phyloP scores from a whole-genome alignment of 768 basidiomycete species.

The Rhodotorula paludigena region DNA sequence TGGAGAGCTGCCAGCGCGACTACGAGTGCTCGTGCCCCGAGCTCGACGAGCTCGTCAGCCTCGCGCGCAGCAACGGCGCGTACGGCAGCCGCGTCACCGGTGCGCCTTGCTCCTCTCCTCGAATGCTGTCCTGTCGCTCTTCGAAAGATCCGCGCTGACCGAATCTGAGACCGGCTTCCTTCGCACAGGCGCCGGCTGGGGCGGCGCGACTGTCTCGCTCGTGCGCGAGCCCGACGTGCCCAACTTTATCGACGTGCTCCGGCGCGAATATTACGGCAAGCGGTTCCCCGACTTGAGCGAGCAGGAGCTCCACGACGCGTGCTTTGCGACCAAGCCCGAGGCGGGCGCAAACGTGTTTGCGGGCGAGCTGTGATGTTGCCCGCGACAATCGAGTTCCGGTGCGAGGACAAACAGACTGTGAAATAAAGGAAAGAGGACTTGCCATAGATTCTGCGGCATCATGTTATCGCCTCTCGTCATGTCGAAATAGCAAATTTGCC shows the following conservation, averaged over 20 bases:
- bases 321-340: conserved; percentile 79
- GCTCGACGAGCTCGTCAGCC: conserved; percentile 61
- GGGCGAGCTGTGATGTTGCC: too few species aligned
- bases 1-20: conserved; percentile 61
- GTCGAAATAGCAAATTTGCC: too few species aligned
- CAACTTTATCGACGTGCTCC: conserved; percentile 61
- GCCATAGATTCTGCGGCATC: too few species aligned
- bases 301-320: conserved; percentile 59
- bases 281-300: conserved; percentile 62
- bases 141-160: neutral
- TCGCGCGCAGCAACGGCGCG: conserved; percentile 68
- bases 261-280: conserved; percentile 53
- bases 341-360: conserved; percentile 62
- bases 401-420: too few species aligned
- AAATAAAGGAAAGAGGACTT: too few species aligned
- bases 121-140: neutral
- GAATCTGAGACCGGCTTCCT: neutral
- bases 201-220: conserved; percentile 79
- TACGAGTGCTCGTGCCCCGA: conserved; percentile 66
- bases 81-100: conserved; percentile 80
- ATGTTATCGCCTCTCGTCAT: too few species aligned
- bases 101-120: conserved; percentile 43
- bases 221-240: conserved; percentile 63
- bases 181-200: conserved; percentile 74
- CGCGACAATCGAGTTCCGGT: neutral